Base-by-base conservation (phyloP, 2,329 filamentous ascomycete genomes). In the Cryoendolithus antarcticus region DNA sequence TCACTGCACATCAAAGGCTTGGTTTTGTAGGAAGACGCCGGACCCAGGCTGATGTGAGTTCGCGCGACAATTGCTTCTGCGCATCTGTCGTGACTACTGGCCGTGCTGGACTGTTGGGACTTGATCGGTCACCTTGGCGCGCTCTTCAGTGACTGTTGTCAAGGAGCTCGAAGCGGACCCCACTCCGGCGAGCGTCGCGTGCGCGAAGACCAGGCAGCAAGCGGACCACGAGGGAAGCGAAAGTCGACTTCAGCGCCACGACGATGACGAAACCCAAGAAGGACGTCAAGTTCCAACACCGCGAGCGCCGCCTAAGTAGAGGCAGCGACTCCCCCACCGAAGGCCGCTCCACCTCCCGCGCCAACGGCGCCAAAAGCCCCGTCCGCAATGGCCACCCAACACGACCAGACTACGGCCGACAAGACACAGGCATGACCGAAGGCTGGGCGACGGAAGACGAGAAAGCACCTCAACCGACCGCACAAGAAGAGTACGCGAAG, bases 401-500 rank as follows among this genome's bases (percentile, higher is more conserved):
- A 9, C 48, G 48, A 37, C 48, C 48, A 6, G 32, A 35, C n/a
- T 15, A 44, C 15, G 48, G 50, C 19, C 33, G 54, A 29, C 50
- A 47, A 32, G 48, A 54, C 24, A 53, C 53, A 38, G 42, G 34
- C 10, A 49, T 45, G 9, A 48, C 51, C 6, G 56, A 50, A 30
- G 55, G 53, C 4, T 58, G 55, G 55, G 53, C 54, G 30, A 58
- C 55, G 27, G 55, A 58, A 30, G 54, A 58, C 38, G 55, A 58
- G 44, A 52, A 54, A 30, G 10, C 35, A 49, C 46, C 44, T 42
- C 30, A 40, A 48, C 44, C 44, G 30, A 38, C 42, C 31, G 41
- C 47, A 38, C 43, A 37, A 15, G 52, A 76, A 51, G 91, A 95
- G 46, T 95, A 93, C 62, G 86, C 96, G 60, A 96, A 96, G 76